Percentiles rank a stretch among this genome's conserved stretches.
These are phyloP conservation scores for Primulina huaijiensis DNA, from an alignment of 257 asterid species.

Conservation along the genomic window DNA sequence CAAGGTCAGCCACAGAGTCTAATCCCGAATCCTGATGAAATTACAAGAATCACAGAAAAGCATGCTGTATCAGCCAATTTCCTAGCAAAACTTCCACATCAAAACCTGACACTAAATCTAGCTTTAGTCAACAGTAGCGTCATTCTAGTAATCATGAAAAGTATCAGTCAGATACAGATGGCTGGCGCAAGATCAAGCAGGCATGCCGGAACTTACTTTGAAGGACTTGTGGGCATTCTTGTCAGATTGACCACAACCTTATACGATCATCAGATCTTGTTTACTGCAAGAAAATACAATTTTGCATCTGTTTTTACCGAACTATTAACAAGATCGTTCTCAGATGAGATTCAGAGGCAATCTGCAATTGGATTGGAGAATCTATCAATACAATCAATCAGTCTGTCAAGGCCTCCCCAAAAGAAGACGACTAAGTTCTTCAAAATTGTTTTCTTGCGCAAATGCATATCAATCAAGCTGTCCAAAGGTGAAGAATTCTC, in stretches of 20 bases:
- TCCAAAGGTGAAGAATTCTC: conserved; percentile 31
- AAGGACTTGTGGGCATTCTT: conserved; percentile 73
- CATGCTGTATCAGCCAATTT: conserved; percentile 64
- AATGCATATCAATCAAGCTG: conserved; percentile 40
- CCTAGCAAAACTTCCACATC: conserved; percentile 78
- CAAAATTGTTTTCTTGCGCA: conserved; percentile 33
- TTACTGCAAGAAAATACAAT: conserved; percentile 43
- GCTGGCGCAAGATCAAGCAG: conserved; percentile 62
- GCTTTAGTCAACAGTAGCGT: conserved; percentile 52
- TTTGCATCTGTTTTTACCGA: conserved; percentile 59
- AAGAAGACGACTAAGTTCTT: conserved; percentile 40
- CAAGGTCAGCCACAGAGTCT: conserved; percentile 66
- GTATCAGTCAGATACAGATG: conserved; percentile 48
- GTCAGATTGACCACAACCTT: conserved; percentile 72
- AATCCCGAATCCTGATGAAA: conserved; percentile 41
- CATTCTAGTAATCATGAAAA: conserved; percentile 40
- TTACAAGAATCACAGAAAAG: conserved; percentile 51
- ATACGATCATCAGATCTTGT: conserved; percentile 59
- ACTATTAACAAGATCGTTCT: conserved; percentile 49
- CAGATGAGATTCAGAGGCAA: conserved; percentile 66
- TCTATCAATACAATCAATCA: conserved; percentile 53
- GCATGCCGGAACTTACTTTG: conserved; percentile 54
- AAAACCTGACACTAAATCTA: conserved; percentile 60
- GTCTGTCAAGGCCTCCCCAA: conserved; percentile 56
- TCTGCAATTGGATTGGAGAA: conserved; percentile 65